Evolutionary conservation across 495 filamentous ascomycete species (phyloP).

Genomic region (Friedmanniomyces simplex): DNA sequence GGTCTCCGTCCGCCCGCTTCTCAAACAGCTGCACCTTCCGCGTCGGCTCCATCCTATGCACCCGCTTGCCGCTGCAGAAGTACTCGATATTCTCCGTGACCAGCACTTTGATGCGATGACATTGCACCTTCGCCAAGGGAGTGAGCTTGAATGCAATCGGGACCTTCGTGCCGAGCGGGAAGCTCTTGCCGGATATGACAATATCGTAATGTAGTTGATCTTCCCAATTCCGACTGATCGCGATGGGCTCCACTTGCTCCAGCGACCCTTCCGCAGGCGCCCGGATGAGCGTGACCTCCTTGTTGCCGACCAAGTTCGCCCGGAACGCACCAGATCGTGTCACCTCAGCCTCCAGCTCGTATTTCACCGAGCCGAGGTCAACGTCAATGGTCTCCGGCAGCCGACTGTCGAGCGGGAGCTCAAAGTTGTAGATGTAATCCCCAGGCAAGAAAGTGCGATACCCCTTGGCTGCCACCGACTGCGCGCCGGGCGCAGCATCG

Average conservation of each 20-base stretch:
- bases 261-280: conserved; percentile 84
- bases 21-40: conserved; percentile 84
- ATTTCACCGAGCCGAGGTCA: conserved; percentile 78
- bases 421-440: conserved; percentile 89
- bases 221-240: conserved; percentile 94
- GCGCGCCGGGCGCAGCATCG: conserved; percentile 48
- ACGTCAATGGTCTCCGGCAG: conserved; percentile 86
- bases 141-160: conserved; percentile 97
- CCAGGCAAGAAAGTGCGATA: conserved; percentile 85
- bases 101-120: conserved; percentile 90
- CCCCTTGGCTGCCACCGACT: conserved; percentile 67
- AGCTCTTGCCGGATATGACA: conserved; percentile 96
- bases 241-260: conserved; percentile 91
- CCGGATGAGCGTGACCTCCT: conserved; percentile 79
- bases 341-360: conserved; percentile 78
- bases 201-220: conserved; percentile 98
- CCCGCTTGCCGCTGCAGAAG: conserved; percentile 75
- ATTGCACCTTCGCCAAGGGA: conserved; percentile 89
- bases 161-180: conserved; percentile 82
- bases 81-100: conserved; percentile 94
- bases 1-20: conserved; percentile 73
- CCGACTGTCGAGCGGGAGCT: conserved; percentile 85
- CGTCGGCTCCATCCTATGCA: conserved; percentile 74
- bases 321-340: conserved; percentile 90
- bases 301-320: conserved; percentile 71